phyloP scores from a whole-genome alignment of 2,329 filamentous ascomycete genomes.

The Trichoderma atroviride region DNA sequence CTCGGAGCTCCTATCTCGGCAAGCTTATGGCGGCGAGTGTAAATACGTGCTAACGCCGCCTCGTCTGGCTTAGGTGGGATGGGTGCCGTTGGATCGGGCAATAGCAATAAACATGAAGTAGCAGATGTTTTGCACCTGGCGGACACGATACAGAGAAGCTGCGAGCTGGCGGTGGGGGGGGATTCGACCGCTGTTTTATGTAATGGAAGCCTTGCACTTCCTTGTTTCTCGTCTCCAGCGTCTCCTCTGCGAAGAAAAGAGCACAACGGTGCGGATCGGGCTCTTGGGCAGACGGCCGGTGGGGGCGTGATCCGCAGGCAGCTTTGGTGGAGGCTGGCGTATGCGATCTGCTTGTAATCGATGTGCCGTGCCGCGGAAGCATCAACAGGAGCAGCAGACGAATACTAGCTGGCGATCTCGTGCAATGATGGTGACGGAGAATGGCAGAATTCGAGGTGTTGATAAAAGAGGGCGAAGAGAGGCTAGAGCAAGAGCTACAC shows the following conservation, averaged over 20 bases:
- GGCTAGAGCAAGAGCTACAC: neutral
- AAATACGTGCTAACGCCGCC: conserved; percentile 25
- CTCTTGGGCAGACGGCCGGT: conserved; percentile 7
- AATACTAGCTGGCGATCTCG: neutral
- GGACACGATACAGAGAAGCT: neutral
- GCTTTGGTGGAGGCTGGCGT: conserved; percentile 5
- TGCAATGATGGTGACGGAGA: neutral
- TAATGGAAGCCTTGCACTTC: neutral
- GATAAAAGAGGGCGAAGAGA: neutral
- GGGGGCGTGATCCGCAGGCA: conserved; percentile 20
- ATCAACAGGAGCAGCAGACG: neutral
- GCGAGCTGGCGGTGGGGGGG: neutral
- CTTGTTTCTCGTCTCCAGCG: neutral
- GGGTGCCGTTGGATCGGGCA: neutral
- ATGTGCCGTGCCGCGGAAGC: neutral
- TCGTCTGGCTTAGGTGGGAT: neutral
- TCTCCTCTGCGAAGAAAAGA: neutral
- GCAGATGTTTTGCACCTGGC: neutral
- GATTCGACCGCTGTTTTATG: neutral
- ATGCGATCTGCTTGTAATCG: neutral
- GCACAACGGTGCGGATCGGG: conserved; percentile 13
- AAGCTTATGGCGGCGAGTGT: conserved; percentile 26
- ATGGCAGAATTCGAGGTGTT: neutral
- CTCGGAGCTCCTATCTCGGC: conserved; percentile 25
- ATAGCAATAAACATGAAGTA: neutral